Evolutionary conservation across 805 yeast species (phyloP), one percentile per base, ranked within the genome.

Genomic region (Saccharomycopsis schoenii): DNA sequence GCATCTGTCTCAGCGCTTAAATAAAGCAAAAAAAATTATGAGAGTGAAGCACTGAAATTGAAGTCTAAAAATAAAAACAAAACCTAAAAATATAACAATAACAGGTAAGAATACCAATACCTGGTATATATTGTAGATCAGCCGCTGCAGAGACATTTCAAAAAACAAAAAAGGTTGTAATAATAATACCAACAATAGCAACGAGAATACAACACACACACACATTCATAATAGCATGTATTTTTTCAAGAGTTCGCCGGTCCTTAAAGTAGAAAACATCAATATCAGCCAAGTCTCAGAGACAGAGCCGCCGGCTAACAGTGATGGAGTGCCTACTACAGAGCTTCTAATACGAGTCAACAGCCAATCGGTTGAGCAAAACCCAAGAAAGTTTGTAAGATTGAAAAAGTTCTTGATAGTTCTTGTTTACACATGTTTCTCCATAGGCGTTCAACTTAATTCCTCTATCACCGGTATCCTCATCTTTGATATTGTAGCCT

Each of bases 401-500:
- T 41, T 34, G 11, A 56, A 59, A 29, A 61, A 61, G 25, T 19
- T 51, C 17, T 24, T 40, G 17, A 59, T 61, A 14, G 39, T 55
- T 5, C n/a, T 54, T n/a, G 37, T 61, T 12, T 61, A 59, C 42
- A 59, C 62, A 19, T 50, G 61, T 12, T 19, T 59, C 8, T 50
- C 57, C n/a, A 42, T 61, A n/a, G 61, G 61, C 3, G 60, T 61
- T 11, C 64, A 61, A 40, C 34, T 61, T 41, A 61, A 59, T 34
- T 59, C 62, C 10, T 59, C 62, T 6, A 61, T 61, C 5, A 54
- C 55, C 25, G 61, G 62, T 8, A 54, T 60, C 24, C 58, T 61
- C 6, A 19, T 61, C 2, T 41, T 43, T n/a, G 64, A 59, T 8
- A 40, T 58, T 6, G 57, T 60, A 2, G 29, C 21, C 2, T 14